A percentile compares a stretch with the other conserved stretches of the same genome.
Conservation (phyloP, 2,329 filamentous ascomycete genomes). For the Penicillium aurantiogriseum region DNA sequence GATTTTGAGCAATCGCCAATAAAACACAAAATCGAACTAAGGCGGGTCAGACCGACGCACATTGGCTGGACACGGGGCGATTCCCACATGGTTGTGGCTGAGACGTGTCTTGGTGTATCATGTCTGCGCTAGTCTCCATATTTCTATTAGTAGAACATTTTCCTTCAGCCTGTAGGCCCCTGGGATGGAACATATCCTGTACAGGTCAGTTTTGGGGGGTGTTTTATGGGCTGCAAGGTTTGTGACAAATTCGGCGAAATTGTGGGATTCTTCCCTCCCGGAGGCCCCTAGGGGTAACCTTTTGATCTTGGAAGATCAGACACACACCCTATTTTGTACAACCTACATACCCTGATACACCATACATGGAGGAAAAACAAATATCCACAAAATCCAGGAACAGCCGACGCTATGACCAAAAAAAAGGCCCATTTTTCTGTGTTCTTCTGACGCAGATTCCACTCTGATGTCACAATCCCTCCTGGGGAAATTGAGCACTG, state of each 20-base stretch:
- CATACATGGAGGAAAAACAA: not conserved
- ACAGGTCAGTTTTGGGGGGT: slow-evolving; percentile 1
- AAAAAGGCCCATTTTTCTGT: slow-evolving; percentile 6
- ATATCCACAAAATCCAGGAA: slow-evolving; percentile 4
- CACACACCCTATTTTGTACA: not conserved
- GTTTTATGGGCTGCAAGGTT: not conserved
- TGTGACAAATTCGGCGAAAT: not conserved
- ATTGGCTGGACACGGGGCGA: slow-evolving; percentile 14
- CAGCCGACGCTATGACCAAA: slow-evolving; percentile 21
- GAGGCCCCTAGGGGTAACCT: not conserved
- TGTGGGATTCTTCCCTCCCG: too few relatives aligned
- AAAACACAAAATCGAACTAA: not conserved
- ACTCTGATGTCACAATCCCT: slow-evolving; percentile 23
- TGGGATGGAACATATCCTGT: not conserved
- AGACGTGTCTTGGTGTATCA: slow-evolving; percentile 26
- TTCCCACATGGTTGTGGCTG: slow-evolving; percentile 29
- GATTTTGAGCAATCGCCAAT: slow-evolving; percentile 4
- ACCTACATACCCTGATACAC: not conserved
- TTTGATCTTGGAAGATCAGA: not conserved
- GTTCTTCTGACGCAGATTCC: not conserved
- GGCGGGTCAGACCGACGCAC: slow-evolving; percentile 1
- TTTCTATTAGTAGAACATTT: slow-evolving; percentile 27
- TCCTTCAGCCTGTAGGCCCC: not conserved
- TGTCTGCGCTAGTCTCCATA: slow-evolving; percentile 23
- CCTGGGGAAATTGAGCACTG: slow-evolving; percentile 26